These are phyloP conservation scores for Clonostachys rosea DNA, from an alignment of 2,329 filamentous ascomycete genomes.

Conservation along the genomic window DNA sequence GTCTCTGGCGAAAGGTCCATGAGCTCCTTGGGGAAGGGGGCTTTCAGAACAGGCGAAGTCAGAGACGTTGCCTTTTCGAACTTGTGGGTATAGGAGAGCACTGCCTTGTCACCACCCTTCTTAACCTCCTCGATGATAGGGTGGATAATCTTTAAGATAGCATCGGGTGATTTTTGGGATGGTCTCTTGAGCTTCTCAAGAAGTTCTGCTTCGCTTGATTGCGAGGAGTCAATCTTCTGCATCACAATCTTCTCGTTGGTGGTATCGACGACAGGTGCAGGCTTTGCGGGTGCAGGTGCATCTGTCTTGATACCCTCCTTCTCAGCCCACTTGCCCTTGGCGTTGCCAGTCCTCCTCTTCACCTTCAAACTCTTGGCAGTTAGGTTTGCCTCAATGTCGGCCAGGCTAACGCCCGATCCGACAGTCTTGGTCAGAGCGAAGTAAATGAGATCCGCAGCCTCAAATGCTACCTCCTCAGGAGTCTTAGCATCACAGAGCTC, in stretches of 20 bases:
- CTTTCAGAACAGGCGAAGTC: constrained; percentile 81
- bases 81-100: constrained; percentile 93
- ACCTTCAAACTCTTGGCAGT: constrained; percentile 95
- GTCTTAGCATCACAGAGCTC: constrained; percentile 86
- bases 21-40: constrained; percentile 78
- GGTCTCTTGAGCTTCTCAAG: constrained; percentile 76
- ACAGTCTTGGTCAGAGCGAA: constrained; percentile 91
- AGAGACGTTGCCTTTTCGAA: constrained; percentile 95
- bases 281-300: constrained; percentile 25
- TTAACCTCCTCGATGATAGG: constrained; percentile 90
- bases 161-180: constrained; percentile 90
- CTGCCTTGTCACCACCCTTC: constrained; percentile 76
- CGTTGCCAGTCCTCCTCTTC: constrained; percentile 87
- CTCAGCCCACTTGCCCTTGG: constrained; percentile 87
- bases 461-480: constrained; percentile 82
- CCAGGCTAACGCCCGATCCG: constrained; percentile 75
- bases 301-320: constrained; percentile 65
- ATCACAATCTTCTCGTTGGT: constrained; percentile 65
- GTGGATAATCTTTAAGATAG: constrained; percentile 83
- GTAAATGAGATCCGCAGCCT: constrained; percentile 93
- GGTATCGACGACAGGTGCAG: constrained; percentile 24
- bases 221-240: constrained; percentile 69
- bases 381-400: constrained; percentile 87
- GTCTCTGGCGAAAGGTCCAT: constrained; percentile 86
- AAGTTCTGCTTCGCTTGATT: constrained; percentile 61